These are phyloP conservation scores for Ballota nigra DNA, from an alignment of 257 asterid species.

Conservation along the genomic window DNA sequence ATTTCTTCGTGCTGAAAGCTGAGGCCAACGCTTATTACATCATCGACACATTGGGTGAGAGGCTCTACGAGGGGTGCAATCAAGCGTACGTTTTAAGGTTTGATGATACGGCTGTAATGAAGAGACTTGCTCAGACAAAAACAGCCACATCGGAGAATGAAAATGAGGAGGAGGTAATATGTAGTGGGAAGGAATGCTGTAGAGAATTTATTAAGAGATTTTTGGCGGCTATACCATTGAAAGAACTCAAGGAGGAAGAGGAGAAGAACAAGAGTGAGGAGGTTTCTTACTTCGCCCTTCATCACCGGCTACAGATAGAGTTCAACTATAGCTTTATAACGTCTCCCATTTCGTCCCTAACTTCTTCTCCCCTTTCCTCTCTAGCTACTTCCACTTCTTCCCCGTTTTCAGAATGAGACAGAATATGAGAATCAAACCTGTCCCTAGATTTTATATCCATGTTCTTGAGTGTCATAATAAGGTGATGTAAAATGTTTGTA, in stretches of 20 bases:
- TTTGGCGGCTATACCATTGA: constrained; percentile 59
- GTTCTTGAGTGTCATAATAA: too few relatives aligned
- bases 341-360: constrained; percentile 35
- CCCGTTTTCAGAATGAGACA: constrained; percentile 21
- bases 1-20: constrained; percentile 66
- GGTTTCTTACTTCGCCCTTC: constrained; percentile 52
- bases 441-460: background rate
- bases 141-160: background rate
- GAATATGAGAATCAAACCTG: background rate
- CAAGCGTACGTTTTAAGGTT: constrained; percentile 62
- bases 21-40: constrained; percentile 52
- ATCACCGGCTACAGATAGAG: constrained; percentile 69
- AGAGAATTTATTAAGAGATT: constrained; percentile 65
- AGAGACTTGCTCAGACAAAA: background rate
- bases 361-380: constrained; percentile 59
- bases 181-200: constrained; percentile 69
- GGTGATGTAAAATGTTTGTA: too few relatives aligned
- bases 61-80: constrained; percentile 64
- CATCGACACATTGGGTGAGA: constrained; percentile 70
- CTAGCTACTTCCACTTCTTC: constrained; percentile 41
- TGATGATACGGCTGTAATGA: constrained; percentile 40
- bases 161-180: constrained; percentile 31
- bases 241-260: constrained; percentile 64
- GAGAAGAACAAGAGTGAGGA: constrained; percentile 37
- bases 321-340: constrained; percentile 46